Base-by-base conservation (phyloP, 176 grass and related monocot genomes). In the Oryza glaberrima region DNA sequence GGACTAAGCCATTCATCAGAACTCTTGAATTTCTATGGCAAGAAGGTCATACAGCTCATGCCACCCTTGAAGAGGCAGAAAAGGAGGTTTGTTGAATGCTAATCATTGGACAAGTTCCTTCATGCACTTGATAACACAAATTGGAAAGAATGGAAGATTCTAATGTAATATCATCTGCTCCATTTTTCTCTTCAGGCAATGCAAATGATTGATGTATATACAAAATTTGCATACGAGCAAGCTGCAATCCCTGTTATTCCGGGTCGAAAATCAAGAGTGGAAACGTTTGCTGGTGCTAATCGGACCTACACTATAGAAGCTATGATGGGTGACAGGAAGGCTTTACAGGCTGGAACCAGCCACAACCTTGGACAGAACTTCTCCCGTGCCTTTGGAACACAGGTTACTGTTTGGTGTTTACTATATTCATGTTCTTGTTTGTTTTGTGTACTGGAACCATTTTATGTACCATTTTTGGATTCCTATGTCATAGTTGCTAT, bases 11-110 rank as follows among this genome's bases (percentile, higher is more conserved):
- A 49, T 98, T 98, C 82, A 89, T 98, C 70, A 89, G 96, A 88
- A 98, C 96, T 61, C 93, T 98, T 75, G 96, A 98, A 84, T 98
- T 98, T 79, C 91, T 98, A 60, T 98, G 96, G 96, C 96, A 98
- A 95, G 96, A 98, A 89, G 96, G 96, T 43, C 96, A 95, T 91
- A 98, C 96, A 79, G 96, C 91, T 65, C 96, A 98, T 89, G 93
- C 96, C 17, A 98, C 96, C n/a, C 82, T 85, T 74, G 85, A 95
- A 47, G 96, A 95, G 81, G 93, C 96, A 45, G 96, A 98, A 76
- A 82, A 95, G 36, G 96, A 98, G 93, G 96, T 98, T 15, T 48
- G 64, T 79, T 83, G 16, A 52, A 2, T 52, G 49, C 17, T 81
- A 76, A 77, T 41, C 48, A 64, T 72, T 84, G n/a, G 44, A 64